Base-by-base conservation (phyloP, 164 flowering plant genomes). In the Cinnamomum chago region DNA sequence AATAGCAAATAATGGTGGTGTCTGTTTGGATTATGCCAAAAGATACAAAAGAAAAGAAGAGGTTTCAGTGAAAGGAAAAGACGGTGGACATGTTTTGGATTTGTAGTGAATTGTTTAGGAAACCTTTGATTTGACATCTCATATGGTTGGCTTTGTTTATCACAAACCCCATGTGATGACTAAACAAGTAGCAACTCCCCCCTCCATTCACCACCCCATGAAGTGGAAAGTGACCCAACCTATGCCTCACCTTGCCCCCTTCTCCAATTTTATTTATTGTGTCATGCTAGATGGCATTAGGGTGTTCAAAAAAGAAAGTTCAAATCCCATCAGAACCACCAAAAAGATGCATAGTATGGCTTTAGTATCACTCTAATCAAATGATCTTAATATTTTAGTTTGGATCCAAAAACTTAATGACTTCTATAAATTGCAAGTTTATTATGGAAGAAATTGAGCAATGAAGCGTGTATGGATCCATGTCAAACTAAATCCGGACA, bases 121-220 rank as follows among this genome's bases (percentile, higher is more conserved):
- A 78, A 81, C 77, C 67, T 77, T 76, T 79, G 84, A 81, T 81
- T 79, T 80, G 81, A 78, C 81, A 64, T 81, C 79, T 81, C 81
- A 79, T 76, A 30, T 50, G 67, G 66, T 12, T 40, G 79, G 70
- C 77, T 75, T 77, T 50, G 65, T 77, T 81, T 74, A 79, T 79
- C 27, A 58, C 58, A 50, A 51, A 40, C 35, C 83, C 86, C 82
- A 83, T 81, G 86, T 79, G 86, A 79, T 47, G 68, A 25, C 72
- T 70, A 78, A 52, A 80, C 67, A 73, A 75, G 76, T 70, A 78
- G 40, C 81, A 67, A 71, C 76, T 71, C 74, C 78, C 58, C 58
- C 75, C 72, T 65, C 67, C 73, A 40, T 75, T 7, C 47, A 40
- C 67, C 67, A 33, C 58, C 58, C 20, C 50, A 71, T 75, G 78